phyloP scores from a whole-genome alignment of 257 asterid species.

The Primulina eburnea region DNA sequence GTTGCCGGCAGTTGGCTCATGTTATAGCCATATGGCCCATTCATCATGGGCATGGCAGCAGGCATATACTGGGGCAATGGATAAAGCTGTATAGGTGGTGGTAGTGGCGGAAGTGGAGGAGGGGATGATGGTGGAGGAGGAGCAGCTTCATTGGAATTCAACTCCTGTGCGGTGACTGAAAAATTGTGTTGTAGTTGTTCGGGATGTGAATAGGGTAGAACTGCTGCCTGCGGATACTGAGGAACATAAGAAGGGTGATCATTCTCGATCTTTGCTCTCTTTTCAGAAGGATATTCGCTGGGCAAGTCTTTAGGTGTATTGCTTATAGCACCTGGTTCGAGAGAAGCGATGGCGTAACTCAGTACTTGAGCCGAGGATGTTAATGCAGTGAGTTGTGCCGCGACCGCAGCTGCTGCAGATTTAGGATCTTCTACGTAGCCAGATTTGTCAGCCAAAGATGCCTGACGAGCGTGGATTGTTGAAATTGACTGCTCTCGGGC shows the following conservation, averaged over 20 bases:
- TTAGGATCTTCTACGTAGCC: slow-evolving; percentile 48
- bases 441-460: slow-evolving; percentile 43
- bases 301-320: slow-evolving; percentile 39
- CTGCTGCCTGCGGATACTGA: slow-evolving; percentile 39
- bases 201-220: slow-evolving; percentile 27
- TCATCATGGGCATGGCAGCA: slow-evolving; percentile 40
- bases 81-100: slow-evolving; percentile 69
- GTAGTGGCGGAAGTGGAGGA: slow-evolving; percentile 62
- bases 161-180: slow-evolving; percentile 35
- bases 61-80: slow-evolving; percentile 58
- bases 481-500: slow-evolving; percentile 53
- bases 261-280: slow-evolving; percentile 61
- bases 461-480: slow-evolving; percentile 54
- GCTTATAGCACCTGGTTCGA: slow-evolving; percentile 77
- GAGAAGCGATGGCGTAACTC: slow-evolving; percentile 68
- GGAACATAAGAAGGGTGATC: slow-evolving; percentile 46
- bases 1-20: slow-evolving; percentile 37
- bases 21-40: slow-evolving; percentile 45
- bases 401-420: slow-evolving; percentile 83
- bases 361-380: slow-evolving; percentile 90
- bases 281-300: slow-evolving; percentile 53
- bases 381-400: slow-evolving; percentile 79
- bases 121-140: slow-evolving; percentile 82
- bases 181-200: slow-evolving; percentile 31
- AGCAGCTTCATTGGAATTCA: slow-evolving; percentile 39